These are phyloP conservation scores for Lippia alba DNA, from an alignment of 305 asterid species.

Conservation along the genomic window DNA sequence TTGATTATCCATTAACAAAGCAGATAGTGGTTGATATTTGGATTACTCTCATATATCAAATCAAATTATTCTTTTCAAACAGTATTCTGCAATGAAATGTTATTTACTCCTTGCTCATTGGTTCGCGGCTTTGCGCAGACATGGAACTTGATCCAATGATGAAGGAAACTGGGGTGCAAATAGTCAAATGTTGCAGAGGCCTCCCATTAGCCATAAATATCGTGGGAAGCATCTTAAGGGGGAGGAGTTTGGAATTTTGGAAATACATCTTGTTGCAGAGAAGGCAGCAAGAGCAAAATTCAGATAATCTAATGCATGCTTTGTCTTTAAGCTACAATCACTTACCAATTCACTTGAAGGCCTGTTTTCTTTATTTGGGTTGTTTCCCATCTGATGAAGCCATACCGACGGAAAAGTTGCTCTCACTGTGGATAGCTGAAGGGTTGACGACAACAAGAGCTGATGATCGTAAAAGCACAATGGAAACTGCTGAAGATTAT, in stretches of 20 bases:
- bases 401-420: constrained; percentile 28
- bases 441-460: constrained; percentile 14
- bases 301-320: background rate
- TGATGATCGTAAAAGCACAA: background rate
- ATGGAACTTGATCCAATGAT: background rate
- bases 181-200: constrained; percentile 24
- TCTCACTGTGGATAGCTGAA: constrained; percentile 32
- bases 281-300: background rate
- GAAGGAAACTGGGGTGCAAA: background rate
- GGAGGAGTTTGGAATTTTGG: constrained; percentile 17
- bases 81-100: no score
- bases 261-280: background rate
- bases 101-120: no score
- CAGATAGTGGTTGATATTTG: no score
- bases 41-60: no score
- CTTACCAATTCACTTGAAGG: constrained; percentile 28
- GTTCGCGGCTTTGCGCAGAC: background rate
- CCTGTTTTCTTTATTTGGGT: constrained; percentile 32
- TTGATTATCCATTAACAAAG: no score
- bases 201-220: constrained; percentile 23
- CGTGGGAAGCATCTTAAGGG: constrained; percentile 15
- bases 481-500: constrained; percentile 22
- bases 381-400: constrained; percentile 3
- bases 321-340: constrained; percentile 14
- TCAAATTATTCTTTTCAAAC: no score